A percentile compares a stretch with the other conserved stretches of the same genome.
These are phyloP conservation scores for Parascedosporium putredinis DNA, from an alignment of 2,329 filamentous ascomycete genomes.

Conservation along the genomic window DNA sequence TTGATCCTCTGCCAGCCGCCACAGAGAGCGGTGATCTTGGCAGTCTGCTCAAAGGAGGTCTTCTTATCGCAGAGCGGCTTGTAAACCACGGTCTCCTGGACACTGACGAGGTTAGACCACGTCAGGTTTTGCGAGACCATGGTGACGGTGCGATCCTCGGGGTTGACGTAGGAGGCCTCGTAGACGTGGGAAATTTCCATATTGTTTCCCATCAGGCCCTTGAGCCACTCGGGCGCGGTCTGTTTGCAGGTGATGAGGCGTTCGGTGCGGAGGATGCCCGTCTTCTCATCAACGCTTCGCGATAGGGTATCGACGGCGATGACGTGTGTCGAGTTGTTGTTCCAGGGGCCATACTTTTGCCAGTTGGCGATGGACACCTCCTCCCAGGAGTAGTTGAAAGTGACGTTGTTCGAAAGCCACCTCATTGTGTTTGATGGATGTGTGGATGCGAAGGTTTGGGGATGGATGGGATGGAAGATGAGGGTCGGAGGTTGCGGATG, in stretches of 20 bases:
- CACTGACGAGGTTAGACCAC: constrained; percentile 78
- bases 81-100: constrained; percentile 90
- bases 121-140: constrained; percentile 97
- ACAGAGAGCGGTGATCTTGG: constrained; percentile 85
- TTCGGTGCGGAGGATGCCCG: constrained; percentile 51
- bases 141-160: constrained; percentile 71
- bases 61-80: constrained; percentile 40
- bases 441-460: background rate
- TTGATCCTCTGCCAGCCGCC: constrained; percentile 96
- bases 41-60: constrained; percentile 81
- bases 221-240: constrained; percentile 67
- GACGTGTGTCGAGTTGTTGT: constrained; percentile 95
- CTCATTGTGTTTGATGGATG: constrained; percentile 54
- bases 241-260: constrained; percentile 54
- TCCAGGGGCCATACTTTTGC: constrained; percentile 98
- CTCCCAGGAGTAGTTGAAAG: constrained; percentile 97
- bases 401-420: constrained; percentile 82
- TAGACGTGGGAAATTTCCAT: constrained; percentile 80
- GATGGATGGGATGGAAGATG: background rate
- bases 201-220: constrained; percentile 61
- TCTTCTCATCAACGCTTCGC: constrained; percentile 47
- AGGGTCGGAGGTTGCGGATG: background rate
- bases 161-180: constrained; percentile 93
- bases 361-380: constrained; percentile 97
- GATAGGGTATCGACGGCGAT: constrained; percentile 88